Evolutionary conservation across 768 basidiomycete genomes (phyloP), one percentile per base, ranked within the genome.

Genomic region (Kwoniella dendrophila): DNA sequence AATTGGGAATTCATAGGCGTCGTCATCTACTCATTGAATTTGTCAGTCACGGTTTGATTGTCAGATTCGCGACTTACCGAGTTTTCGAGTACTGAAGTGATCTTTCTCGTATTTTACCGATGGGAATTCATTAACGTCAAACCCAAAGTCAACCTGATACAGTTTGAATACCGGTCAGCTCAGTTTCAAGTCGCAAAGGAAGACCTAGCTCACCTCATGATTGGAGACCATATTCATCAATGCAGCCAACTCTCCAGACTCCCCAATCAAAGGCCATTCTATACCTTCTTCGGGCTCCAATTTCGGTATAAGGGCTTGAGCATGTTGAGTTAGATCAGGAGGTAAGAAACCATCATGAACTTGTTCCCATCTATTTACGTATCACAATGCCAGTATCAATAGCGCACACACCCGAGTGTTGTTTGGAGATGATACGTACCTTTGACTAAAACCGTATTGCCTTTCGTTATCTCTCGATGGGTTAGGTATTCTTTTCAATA

Each of bases 181-280:
- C 11, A 34, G 44, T n/a, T n/a, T n/a, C n/a, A n/a, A n/a, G 12
- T 56, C 40, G 5, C 41, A 14, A 30, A 33, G 7, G 16, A 20
- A n/a, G 43, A 26, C 38, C 29, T 26, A 57, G n/a, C 81, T 67
- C 68, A 87, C 90, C 81, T 87, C 87, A 63, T 87, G 84, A 60
- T 90, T 87, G 0, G 92, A 93, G n/a, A 87, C 85, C n/a, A 92
- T 81, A 62, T 90, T 85, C 32, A 92, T 80, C 62, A 95, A 78
- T 0, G 87, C 85, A 14, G 89, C 88, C 50, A 86, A 82, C 66
- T 93, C 90, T 7, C 93, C 91, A 6, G 51, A 29, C 2, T 85
- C 85, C 3, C 90, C 86, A 30, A 88, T 81, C 47, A 91, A 74
- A 0, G 90, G 85, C 92, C 93, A 96, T 56, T 88, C 86, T 47